Percentiles rank a stretch among this genome's conserved stretches.
Conservation (phyloP, 129 eudicot genomes). For the Flaveria ramosissima region DNA sequence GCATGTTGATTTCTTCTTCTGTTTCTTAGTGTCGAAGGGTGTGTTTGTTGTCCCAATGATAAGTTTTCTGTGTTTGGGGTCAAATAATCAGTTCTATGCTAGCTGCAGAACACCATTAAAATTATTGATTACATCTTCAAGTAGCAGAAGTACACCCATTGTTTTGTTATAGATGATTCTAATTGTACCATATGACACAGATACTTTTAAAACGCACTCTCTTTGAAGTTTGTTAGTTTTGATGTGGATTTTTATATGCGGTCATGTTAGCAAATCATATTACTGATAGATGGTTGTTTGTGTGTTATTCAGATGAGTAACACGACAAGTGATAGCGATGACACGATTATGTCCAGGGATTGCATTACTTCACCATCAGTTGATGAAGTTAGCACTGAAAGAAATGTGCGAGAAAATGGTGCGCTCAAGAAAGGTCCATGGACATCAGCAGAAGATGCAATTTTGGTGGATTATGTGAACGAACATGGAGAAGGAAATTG, state of each 20-base stretch:
- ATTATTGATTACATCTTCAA: not conserved
- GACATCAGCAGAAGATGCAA: conserved; percentile 91
- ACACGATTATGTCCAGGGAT: conserved; percentile 39
- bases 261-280: not conserved
- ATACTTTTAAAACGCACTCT: not conserved
- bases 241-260: not conserved
- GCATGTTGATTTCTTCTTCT: not conserved
- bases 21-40: not conserved
- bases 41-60: not conserved
- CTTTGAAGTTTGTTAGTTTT: not conserved
- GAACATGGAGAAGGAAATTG: conserved; percentile 93
- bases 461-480: conserved; percentile 75
- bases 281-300: not conserved
- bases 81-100: not conserved
- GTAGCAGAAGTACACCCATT: not conserved
- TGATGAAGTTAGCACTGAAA: conserved; percentile 64
- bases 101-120: not conserved
- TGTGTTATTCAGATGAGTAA: conserved; percentile 45
- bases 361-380: conserved; percentile 46
- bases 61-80: not conserved
- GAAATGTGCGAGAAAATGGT: conserved; percentile 39
- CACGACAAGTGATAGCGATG: conserved; percentile 71
- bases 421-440: conserved; percentile 86
- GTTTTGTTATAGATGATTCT: not conserved
- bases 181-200: not conserved